Evolutionary conservation across 2,329 filamentous ascomycete species (phyloP), one percentile per base, ranked within the genome.

Genomic region (Xylaria digitata): DNA sequence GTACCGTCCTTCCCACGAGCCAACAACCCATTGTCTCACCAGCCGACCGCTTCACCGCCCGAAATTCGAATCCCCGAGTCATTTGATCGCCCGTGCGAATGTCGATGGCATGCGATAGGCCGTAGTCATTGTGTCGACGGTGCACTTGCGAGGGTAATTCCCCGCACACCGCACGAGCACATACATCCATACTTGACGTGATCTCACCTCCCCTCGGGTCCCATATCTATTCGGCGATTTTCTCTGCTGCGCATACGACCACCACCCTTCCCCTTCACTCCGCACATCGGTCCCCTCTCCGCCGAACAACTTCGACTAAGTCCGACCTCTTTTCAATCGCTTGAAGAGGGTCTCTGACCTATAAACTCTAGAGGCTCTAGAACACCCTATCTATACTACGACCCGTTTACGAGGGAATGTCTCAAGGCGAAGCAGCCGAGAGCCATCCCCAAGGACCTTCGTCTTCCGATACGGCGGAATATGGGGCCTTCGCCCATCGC

Each of bases 51-150:
- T 34, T 61, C 63, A 48, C 45, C 50, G 56, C 56, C 48, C 49
- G n/a, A 61, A 59, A 7, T 37, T 52, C 34, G 56, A 57, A 57
- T 53, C 48, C 42, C 49, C 56, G 61, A 63, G 52, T 59, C 58
- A 68, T 49, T 65, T 53, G 43, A 21, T 43, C 46, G 56, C 37
- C 34, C 30, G 21, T 67, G 55, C 57, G 63, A 76, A 76, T 73
- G 84, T 82, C 84, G 85, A 88, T 88, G 86, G 83, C 82, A 84
- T 81, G 82, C 78, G 80, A 83, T 80, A 83, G 83, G 80, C 82
- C 83, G 78, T 88, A 87, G 82, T 72, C 78, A 73, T 73, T 76
- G 80, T 80, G 79, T 80, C 78, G 80, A 82, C 82, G 84, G 84
- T 83, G 83, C 84, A 85, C 83, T 85, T 82, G 84, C 82, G 83